Base-by-base conservation (phyloP, 2,329 filamentous ascomycete genomes). In the Scedosporium boydii region DNA sequence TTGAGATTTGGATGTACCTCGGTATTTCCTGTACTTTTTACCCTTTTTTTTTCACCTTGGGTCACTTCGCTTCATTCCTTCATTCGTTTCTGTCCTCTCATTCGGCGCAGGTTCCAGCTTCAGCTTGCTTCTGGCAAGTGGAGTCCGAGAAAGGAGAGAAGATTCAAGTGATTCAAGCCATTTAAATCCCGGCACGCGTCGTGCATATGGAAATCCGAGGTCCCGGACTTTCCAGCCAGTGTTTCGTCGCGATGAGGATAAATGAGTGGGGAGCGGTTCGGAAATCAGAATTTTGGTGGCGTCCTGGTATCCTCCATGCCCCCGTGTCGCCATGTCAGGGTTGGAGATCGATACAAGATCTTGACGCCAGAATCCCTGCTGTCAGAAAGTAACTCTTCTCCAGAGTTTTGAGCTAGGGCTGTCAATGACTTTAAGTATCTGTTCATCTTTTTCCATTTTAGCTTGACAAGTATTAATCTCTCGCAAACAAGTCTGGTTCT, bases 121-220 rank as follows among this genome's bases (percentile, higher is more conserved):
- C 44, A 55, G 51, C 18, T 23, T 23, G 34, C 34, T 38, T 23
- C 18, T 23, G 7, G 23, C 12, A 55, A 55, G 51, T 55, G 51
- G 51, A 55, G 51, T 4, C 23, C 23, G 51, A 23, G 21, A 38
- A 38, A 38, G 34, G 34, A 38, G 34, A 14, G 10, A 38, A 38
- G 3, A 23, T 16, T 12, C 26, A n/a, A 23, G 18, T 23, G 3
- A 23, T 16, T 12, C 26, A n/a, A 23, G 18, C 58, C 58, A 59
- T 59, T 59, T 44, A 59, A 46, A 44, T 29, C 58, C 58, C 34
- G 41, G 58, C 58, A 59, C 58, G 58, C 58, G 58, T 59, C 58
- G 58, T 59, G 58, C 58, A 59, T 48, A 55, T 26, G 23, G 18
- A 21, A 48, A 18, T 48, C 18, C 18, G 51, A 55, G 58, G n/a